Percentiles rank a stretch among this genome's conserved stretches.
Conservation (phyloP, 2,329 filamentous ascomycete species). For the Fusarium floridanum region DNA sequence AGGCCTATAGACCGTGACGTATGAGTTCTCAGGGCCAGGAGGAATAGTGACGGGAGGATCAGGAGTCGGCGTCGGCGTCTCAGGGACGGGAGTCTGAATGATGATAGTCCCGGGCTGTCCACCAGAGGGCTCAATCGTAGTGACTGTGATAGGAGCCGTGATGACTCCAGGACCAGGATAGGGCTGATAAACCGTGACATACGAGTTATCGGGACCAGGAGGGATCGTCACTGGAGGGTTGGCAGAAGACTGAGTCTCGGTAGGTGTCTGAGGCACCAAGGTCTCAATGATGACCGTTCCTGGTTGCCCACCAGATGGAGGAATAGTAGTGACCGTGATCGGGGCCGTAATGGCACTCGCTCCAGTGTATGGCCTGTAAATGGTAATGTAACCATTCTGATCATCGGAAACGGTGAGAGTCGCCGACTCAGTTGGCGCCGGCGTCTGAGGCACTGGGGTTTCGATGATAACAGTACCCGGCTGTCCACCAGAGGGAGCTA, state of each 20-base stretch:
- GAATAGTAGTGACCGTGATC: slow-evolving; percentile 30
- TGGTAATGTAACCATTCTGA: slow-evolving; percentile 21
- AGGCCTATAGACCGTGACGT: slow-evolving; percentile 33
- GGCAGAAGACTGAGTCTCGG: not conserved
- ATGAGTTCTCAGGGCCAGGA: slow-evolving; percentile 18
- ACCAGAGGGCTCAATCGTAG: not conserved
- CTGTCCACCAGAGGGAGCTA: slow-evolving; percentile 23
- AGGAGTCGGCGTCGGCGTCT: not conserved
- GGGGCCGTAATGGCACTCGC: slow-evolving; percentile 19
- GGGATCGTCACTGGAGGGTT: slow-evolving; percentile 27
- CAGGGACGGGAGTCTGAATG: slow-evolving; percentile 6
- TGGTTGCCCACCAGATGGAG: slow-evolving; percentile 19
- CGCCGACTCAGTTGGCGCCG: not conserved
- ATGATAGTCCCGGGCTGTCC: slow-evolving; percentile 9
- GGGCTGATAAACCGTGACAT: slow-evolving; percentile 12
- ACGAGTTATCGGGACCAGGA: slow-evolving; percentile 14
- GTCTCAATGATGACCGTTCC: slow-evolving; percentile 34
- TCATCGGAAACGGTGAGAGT: slow-evolving; percentile 22
- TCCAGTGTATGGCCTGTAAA: slow-evolving; percentile 33
- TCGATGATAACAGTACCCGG: slow-evolving; percentile 35
- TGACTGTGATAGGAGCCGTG: slow-evolving; percentile 9
- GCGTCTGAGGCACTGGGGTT: slow-evolving; percentile 14
- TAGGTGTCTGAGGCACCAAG: not conserved
- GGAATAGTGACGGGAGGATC: slow-evolving; percentile 16
- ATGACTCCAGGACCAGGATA: slow-evolving; percentile 22